Evolutionary conservation across 805 yeast species (phyloP), one percentile per base, ranked within the genome.

Genomic region (Hagleromyces aurorensis): DNA sequence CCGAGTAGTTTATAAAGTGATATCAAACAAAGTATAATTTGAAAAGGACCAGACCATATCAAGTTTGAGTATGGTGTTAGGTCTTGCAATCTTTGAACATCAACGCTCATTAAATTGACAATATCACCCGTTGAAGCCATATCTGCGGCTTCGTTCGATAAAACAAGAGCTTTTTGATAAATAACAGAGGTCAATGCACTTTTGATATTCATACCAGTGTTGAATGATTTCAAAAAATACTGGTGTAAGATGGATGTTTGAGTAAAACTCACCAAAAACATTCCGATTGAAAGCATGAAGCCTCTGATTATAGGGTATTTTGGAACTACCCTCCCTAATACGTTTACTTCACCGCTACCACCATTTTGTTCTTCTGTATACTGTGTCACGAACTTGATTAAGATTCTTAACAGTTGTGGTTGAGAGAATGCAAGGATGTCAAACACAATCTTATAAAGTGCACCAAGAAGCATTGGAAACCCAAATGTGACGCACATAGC

Each of bases 11-110:
- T 69, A 55, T 85, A 72, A 31, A 87, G 64, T 1, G 91, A 78
- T 24, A 68, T 55, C 38, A 87, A 65, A 65, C 96, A 85, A 34
- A 87, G 58, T 14, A 68, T 48, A 42, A 87, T 75, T 59, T 87
- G 95, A 59, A 86, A 80, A 1, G 96, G 96, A 27, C 94, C 94
- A 1, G 94, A 84, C 94, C 95, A 85, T 29, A 83, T 64, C 31
- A 84, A 67, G 46, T 83, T 79, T 39, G 86, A 71, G 55, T 78
- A 73, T 52, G 82, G 86, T 14, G 80, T 72, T 33, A 85, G 64
- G 43, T 83, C 94, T 53, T 83, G 94, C 33, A 87, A 62, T 59
- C 94, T 74, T 59, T 82, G 94, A 3, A 86, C 77, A 60, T 87
- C 97, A 25, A 87, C 94, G 30, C 94, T 78, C 96, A 87, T 85